Evolutionary conservation across 805 yeast genomes (phyloP), one percentile per base, ranked within the genome.

Genomic region (Cyberlindnera sargentensis): DNA sequence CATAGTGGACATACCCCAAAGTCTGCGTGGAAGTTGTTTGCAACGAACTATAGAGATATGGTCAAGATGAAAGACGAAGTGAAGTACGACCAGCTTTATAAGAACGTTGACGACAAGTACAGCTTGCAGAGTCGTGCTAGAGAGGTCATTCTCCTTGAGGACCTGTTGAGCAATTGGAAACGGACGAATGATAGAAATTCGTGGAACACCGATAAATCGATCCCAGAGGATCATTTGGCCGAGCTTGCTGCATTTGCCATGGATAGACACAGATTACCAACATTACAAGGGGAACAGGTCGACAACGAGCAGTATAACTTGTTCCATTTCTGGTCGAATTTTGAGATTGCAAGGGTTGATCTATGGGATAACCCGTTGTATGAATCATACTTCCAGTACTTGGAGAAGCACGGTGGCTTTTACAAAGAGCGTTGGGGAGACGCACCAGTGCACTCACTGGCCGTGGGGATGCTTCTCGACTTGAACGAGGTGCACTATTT

Each of bases 381-480:
- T 63, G 71, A 77, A 40, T 69, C 70, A 26, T 90, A 81, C 60
- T 87, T 86, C 61, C 65, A 79, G 34, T 75, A 69, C 52, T 63
- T 91, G 39, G 97, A 93, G 44, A 40, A 62, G 6, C 66, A 79
- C 4, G 87, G 90, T 8, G 97, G 98, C 0, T 90, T 91, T 58
- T 89, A 80, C 72, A 73, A 75, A 42, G 96, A 93, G 61, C 68
- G 99, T 56, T 91, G 98, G 98, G 98, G 98, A 2, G 98, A 91
- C 70, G 96, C 97, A 0, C 96, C 97, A 0, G 80, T 91, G 4
- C 97, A 89, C 61, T 82, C 96, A 0, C 63, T 93, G 24, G 98
- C 95, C 0, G 76, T 84, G 5, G 91, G 88, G 0, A 71, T 93
- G 74, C 70, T 84, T 54, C 66, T 90, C 35, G 72, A 83, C 46